Percentiles rank a stretch among this genome's conserved stretches.
phyloP scores from a whole-genome alignment of 1,139 yeast species.

The Debaryomyces udenii region DNA sequence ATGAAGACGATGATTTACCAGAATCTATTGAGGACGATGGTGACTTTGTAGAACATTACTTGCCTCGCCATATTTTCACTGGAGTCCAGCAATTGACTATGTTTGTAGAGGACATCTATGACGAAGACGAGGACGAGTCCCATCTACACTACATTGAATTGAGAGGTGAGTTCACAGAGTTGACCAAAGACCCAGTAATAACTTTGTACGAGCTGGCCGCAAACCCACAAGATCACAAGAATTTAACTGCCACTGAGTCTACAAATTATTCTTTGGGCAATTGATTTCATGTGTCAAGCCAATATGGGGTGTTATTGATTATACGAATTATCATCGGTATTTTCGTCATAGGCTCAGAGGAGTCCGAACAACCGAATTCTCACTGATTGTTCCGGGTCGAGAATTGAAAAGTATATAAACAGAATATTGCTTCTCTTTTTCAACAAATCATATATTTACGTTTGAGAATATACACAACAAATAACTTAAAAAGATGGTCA shows the following conservation, averaged over 20 bases:
- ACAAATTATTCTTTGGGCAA: conserved; percentile 7
- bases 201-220: conserved; percentile 89
- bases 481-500: conserved; percentile 46
- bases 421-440: conserved; percentile 3
- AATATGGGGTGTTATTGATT: no score
- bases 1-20: conserved; percentile 37
- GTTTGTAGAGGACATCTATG: conserved; percentile 69
- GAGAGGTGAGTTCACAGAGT: conserved; percentile 74
- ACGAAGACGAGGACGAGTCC: conserved; percentile 58
- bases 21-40: conserved; percentile 35
- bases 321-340: not conserved
- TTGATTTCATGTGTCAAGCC: conserved; percentile 2
- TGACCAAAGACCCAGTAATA: conserved; percentile 68
- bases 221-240: conserved; percentile 86
- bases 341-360: conserved; percentile 22
- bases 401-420: conserved; percentile 8
- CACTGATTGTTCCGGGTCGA: conserved; percentile 11
- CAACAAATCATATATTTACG: not conserved
- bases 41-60: conserved; percentile 79
- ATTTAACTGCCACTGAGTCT: conserved; percentile 20
- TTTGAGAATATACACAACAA: not conserved
- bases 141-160: conserved; percentile 73
- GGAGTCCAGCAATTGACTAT: conserved; percentile 70
- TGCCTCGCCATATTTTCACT: conserved; percentile 76
- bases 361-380: conserved; percentile 31